Evolutionary conservation across 2,329 filamentous ascomycete genomes (phyloP).

Genomic region (Boeremia lycopersici): DNA sequence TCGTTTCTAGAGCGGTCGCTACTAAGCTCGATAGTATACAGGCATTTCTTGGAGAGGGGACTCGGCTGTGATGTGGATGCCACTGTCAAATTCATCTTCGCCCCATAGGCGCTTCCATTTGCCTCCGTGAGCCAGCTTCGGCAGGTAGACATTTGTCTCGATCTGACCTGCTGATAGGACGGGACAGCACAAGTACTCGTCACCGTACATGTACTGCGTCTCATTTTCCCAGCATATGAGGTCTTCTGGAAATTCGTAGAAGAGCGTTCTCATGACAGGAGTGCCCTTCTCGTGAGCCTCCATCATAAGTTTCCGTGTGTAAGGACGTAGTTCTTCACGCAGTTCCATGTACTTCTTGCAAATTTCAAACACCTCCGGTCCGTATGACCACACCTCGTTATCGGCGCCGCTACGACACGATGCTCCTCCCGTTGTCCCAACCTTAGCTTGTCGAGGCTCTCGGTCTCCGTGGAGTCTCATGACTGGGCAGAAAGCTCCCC

Average conservation of each 20-base stretch:
- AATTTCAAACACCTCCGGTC: constrained; percentile 64
- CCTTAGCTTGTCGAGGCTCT: constrained; percentile 61
- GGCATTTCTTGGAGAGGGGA: constrained; percentile 57
- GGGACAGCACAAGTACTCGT: constrained; percentile 64
- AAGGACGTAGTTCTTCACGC: constrained; percentile 63
- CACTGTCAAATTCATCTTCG: constrained; percentile 46
- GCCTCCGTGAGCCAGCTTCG: constrained; percentile 38
- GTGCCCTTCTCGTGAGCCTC: constrained; percentile 65
- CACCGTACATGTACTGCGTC: constrained; percentile 68
- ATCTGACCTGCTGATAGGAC: constrained; percentile 58
- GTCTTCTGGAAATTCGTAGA: constrained; percentile 68
- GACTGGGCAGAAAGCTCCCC: constrained; percentile 70
- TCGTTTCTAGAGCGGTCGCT: background rate
- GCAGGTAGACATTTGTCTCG: constrained; percentile 60
- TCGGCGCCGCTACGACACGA: constrained; percentile 55
- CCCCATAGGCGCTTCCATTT: constrained; percentile 54
- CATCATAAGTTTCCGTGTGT: constrained; percentile 64
- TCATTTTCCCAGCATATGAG: constrained; percentile 61
- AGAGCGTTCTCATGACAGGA: constrained; percentile 67
- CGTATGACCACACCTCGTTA: constrained; percentile 72
- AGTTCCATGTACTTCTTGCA: constrained; percentile 65
- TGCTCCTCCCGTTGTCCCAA: constrained; percentile 45
- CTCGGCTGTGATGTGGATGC: constrained; percentile 48
- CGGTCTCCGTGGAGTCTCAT: constrained; percentile 71
- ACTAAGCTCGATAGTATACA: constrained; percentile 43